Conservation (phyloP, 2,329 filamentous ascomycete species). For the Fusarium hainanense region DNA sequence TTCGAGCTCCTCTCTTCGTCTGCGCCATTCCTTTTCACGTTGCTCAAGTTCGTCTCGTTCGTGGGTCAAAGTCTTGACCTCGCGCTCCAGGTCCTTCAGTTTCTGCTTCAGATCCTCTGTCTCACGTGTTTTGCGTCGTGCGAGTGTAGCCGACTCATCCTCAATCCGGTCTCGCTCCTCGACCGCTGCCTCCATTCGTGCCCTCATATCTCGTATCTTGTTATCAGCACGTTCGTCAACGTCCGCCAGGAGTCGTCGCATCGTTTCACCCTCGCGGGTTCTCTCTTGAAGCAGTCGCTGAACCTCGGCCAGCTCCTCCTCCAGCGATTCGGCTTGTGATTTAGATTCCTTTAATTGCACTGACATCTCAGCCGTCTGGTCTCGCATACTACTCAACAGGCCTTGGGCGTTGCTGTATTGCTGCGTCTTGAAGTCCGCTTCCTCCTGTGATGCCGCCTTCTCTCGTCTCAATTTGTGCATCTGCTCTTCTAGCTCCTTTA, state of each 20-base stretch:
- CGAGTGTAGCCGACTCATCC: conserved; percentile 84
- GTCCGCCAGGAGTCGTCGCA: conserved; percentile 88
- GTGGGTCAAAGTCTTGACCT: conserved; percentile 74
- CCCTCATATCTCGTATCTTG: conserved; percentile 88
- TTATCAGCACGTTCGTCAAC: conserved; percentile 84
- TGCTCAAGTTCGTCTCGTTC: conserved; percentile 83
- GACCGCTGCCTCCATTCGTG: conserved; percentile 87
- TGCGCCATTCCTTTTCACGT: conserved; percentile 78
- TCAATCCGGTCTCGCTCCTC: conserved; percentile 94
- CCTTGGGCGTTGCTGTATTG: conserved; percentile 89
- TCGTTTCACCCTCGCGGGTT: conserved; percentile 91
- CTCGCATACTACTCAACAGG: conserved; percentile 90
- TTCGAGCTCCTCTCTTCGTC: conserved; percentile 81
- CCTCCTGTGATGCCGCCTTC: conserved; percentile 75
- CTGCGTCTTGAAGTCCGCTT: conserved; percentile 83
- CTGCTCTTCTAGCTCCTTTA: conserved; percentile 79
- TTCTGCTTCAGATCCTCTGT: conserved; percentile 85
- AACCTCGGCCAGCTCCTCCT: conserved; percentile 91
- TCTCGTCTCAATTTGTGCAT: conserved; percentile 75
- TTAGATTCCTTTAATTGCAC: conserved; percentile 92
- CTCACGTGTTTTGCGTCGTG: conserved; percentile 81
- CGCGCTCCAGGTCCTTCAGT: conserved; percentile 83
- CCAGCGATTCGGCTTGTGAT: conserved; percentile 83
- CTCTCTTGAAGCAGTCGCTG: conserved; percentile 88
- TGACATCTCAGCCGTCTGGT: conserved; percentile 87